These are phyloP conservation scores for Bothriochloa decipiens DNA, from an alignment of 176 grass and related monocot species.

Conservation along the genomic window DNA sequence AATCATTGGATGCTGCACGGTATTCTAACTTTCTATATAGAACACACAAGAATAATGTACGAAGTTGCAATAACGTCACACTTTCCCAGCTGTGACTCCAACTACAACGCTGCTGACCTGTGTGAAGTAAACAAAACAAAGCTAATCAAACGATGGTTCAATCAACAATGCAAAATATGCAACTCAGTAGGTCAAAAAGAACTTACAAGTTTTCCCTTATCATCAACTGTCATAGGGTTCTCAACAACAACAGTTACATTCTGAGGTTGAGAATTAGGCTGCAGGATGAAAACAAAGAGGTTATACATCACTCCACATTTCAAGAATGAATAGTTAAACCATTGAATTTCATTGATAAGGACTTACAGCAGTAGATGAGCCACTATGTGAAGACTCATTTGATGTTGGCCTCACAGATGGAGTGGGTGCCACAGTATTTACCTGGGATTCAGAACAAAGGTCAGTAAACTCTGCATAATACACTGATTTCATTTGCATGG, in stretches of 20 bases:
- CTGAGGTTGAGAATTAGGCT: conserved; percentile 65
- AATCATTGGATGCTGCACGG: conserved; percentile 11
- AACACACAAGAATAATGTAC: conserved; percentile 20
- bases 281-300: conserved; percentile 38
- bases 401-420: conserved; percentile 40
- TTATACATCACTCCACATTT: conserved; percentile 30
- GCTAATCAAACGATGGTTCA: background rate
- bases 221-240: conserved; percentile 90
- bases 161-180: background rate
- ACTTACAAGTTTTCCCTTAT: conserved; percentile 90
- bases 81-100: conserved; percentile 77
- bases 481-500: conserved; percentile 2
- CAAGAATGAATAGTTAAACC: conserved; percentile 22
- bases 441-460: conserved; percentile 52
- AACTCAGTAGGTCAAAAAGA: conserved; percentile 6
- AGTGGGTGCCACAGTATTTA: conserved; percentile 37
- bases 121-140: conserved; percentile 9
- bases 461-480: conserved; percentile 20
- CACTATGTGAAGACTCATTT: conserved; percentile 50
- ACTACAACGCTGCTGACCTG: conserved; percentile 96
- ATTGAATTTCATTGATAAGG: conserved; percentile 8
- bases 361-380: conserved; percentile 71
- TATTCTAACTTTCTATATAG: conserved; percentile 39
- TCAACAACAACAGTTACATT: conserved; percentile 94
- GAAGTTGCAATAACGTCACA: conserved; percentile 19